phyloP scores from a whole-genome alignment of 116 monocot species.

The Iris pallida region DNA sequence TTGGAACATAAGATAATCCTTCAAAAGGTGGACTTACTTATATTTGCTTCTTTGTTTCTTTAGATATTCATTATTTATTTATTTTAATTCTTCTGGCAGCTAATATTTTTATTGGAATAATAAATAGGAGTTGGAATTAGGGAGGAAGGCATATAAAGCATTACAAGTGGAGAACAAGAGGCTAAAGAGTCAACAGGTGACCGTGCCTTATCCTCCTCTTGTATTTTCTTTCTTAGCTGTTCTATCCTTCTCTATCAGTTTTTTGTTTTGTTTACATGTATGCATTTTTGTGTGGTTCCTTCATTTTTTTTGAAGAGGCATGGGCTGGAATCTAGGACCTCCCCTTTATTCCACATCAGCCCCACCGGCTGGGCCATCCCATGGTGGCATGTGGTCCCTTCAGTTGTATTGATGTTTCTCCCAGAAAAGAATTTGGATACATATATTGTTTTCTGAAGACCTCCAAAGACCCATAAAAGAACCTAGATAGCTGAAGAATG shows the following conservation, averaged over 20 bases:
- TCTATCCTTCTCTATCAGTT: slow-evolving; percentile 3
- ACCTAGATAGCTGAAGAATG: too few relatives aligned
- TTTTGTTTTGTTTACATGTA: slow-evolving; percentile 3
- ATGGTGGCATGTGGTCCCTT: too few relatives aligned
- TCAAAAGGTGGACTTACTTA: slow-evolving; percentile 5
- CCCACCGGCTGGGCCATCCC: too few relatives aligned
- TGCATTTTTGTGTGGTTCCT: too few relatives aligned
- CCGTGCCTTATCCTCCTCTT: slow-evolving; percentile 1
- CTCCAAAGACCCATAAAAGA: too few relatives aligned
- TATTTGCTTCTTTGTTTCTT: background rate
- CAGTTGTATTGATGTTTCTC: too few relatives aligned
- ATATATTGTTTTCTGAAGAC: too few relatives aligned
- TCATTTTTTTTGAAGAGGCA: too few relatives aligned
- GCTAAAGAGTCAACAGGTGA: slow-evolving; percentile 17
- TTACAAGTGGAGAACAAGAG: slow-evolving; percentile 4
- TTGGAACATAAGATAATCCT: slow-evolving; percentile 2
- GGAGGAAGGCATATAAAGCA: background rate
- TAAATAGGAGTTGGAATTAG: slow-evolving; percentile 6
- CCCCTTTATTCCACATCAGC: too few relatives aligned
- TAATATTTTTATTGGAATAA: background rate
- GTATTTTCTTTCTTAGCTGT: background rate
- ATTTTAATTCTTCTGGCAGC: background rate
- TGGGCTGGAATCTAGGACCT: too few relatives aligned
- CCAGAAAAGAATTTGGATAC: too few relatives aligned
- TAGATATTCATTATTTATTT: background rate